Evolutionary conservation across 2,329 filamentous ascomycete genomes (phyloP), one percentile per base, ranked within the genome.

Genomic region (Ophiostoma novo-ulmi): DNA sequence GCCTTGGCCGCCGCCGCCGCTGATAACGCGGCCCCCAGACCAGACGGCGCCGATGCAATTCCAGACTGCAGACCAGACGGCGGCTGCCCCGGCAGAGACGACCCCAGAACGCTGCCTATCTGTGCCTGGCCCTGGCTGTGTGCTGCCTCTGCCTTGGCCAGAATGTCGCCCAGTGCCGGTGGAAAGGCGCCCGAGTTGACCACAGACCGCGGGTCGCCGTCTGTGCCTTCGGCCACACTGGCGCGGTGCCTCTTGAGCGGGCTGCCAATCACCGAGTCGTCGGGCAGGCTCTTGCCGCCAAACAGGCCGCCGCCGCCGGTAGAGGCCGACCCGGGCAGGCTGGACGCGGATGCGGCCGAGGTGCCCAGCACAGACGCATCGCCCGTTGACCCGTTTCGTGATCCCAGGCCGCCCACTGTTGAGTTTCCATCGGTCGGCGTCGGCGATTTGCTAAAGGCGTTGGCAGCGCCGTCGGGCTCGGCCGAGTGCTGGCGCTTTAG

Each of bases 401-500:
- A 67, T 6, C 22, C 66, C 7, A 26, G 14, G 14, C 41, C 66
- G 66, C 22, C 22, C 22, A 41, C 1, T 8, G 20, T 67, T 10
- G 13, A 11, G 10, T 14, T 39, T 3, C 73, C 74, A 78, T 77
- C 65, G 10, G 36, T 65, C 14, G 65, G 65, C 65, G 65, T 67
- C 38, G 65, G 65, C 38, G 65, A 67, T 26, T 67, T 41, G 65
- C 65, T 67, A 31, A 65, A 65, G 6, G 63, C 55, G 10, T 61
- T 61, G 55, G 7, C 31, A 0, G 36, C 17, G 76, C 82, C 83
- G 26, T 90, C 82, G 13, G 88, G 89, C 68, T 93, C 91, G 55
- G 85, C 87, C 11, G 91, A 94, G 78, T 93, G 91, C 74, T 91
- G 89, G 74, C 91, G 87, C 83, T 94, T 94, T 73, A 94, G 87